Conservation (phyloP, 345 rosid genomes). For the Acer campestre region DNA sequence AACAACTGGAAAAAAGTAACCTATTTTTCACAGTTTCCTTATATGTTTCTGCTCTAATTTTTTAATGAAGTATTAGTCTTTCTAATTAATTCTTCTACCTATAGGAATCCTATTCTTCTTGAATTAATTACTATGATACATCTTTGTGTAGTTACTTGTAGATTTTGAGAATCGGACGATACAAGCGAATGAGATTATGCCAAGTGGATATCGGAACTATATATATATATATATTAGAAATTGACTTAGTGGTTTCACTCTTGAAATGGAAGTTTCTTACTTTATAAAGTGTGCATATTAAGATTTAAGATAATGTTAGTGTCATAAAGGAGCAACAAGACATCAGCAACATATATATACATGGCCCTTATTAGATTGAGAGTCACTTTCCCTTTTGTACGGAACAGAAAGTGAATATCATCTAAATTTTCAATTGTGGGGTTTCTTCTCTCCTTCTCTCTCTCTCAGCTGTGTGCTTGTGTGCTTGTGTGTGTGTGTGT, state of each 20-base stretch:
- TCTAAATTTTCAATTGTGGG: conserved; percentile 17
- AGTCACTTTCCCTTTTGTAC: conserved; percentile 45
- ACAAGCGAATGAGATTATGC: conserved; percentile 7
- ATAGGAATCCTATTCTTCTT: neutral
- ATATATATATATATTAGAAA: neutral
- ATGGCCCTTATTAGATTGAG: conserved; percentile 37
- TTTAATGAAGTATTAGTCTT: neutral
- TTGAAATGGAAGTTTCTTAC: conserved; percentile 39
- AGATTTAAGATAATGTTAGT: conserved; percentile 34
- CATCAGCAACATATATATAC: conserved; percentile 18
- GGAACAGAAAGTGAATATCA: conserved; percentile 29
- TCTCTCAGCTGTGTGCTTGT: neutral
- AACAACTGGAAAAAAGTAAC: conserved; percentile 1
- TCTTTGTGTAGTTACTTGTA: neutral
- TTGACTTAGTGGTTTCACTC: conserved; percentile 7
- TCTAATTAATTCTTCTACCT: too few relatives aligned
- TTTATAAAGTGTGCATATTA: conserved; percentile 17
- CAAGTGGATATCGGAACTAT: conserved; percentile 31
- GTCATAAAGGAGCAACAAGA: conserved; percentile 25
- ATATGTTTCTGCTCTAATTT: neutral
- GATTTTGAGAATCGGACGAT: neutral
- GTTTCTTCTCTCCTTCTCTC: neutral
- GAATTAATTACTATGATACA: too few relatives aligned
- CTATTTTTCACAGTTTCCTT: neutral
- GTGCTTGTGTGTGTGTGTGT: neutral